Evolutionary conservation across 208 protist species (phyloP), one percentile per base, ranked within the genome.

Genomic region (Crithidia bombi): DNA sequence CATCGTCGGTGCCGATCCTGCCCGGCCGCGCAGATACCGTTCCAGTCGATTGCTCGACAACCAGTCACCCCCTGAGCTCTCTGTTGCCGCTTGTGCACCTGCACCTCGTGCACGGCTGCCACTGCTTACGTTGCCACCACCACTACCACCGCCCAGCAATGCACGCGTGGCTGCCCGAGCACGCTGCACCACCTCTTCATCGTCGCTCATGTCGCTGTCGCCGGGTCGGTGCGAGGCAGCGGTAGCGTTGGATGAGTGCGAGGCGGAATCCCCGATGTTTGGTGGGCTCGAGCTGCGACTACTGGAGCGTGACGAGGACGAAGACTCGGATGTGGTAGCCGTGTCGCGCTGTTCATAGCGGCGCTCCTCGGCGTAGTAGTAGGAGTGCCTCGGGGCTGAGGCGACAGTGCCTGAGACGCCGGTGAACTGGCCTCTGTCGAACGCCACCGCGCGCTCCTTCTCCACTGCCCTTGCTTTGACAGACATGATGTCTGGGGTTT

Each of bases 401-500:
- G 26, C 21, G 56, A 5, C 50, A 21, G 12, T 43, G 35, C 19
- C 23, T 5, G 58, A 26, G 25, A 15, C 25, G 17, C 21, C 32
- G 21, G 25, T 39, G 58, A 81, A 79, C n/a, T 79, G 79, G n/a
- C 91, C 91, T 38, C 76, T 69, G 12, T 84, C 86, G 19, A 82
- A 84, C 10, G 70, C 69, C 2, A 83, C 78, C 1, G 87, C 86
- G 23, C 79, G 73, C 10, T 75, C 57, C 5, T 86, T 82, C 50
- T 90, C 80, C 28, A 96, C 82, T 4, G 47, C 74, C 55, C 89
- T 93, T 25, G 91, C 81, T 55, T 96, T 96, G 62, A 95, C 92
- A 26, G 81, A 70, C 90, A 95, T 95, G n/a, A 0, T 38, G 39
- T 5, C 17, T 25, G 3, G 4, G 43, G 4, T 47, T 6, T 19